Evolutionary conservation across 2,329 filamentous ascomycete genomes (phyloP).

Genomic region (Alternaria panax): DNA sequence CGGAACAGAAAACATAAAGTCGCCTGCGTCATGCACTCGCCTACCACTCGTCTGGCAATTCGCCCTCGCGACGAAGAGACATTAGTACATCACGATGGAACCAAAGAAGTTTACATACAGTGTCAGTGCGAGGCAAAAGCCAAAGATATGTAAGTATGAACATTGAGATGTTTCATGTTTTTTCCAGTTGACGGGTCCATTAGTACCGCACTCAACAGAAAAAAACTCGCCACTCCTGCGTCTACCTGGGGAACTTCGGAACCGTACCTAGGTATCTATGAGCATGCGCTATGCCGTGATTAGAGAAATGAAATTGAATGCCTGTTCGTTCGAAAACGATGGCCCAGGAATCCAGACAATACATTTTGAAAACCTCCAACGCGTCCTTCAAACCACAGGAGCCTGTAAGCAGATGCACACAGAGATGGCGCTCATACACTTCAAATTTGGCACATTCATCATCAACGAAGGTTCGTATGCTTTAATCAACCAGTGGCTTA

Average conservation of each 20-base stretch:
- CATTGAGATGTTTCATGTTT: not conserved
- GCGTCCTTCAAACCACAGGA: not conserved
- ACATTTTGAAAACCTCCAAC: not conserved
- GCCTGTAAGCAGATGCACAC: not conserved
- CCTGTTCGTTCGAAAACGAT: not conserved
- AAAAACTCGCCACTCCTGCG: slow-evolving; percentile 20
- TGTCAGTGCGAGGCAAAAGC: not conserved
- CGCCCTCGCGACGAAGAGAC: not conserved
- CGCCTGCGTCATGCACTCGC: not conserved
- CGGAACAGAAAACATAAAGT: not conserved
- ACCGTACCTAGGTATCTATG: slow-evolving; percentile 24
- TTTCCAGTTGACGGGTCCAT: not conserved
- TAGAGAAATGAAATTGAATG: not conserved
- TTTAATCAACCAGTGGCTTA: not conserved
- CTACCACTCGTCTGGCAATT: not conserved
- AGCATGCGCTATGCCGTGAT: not conserved
- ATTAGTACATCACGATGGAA: not conserved
- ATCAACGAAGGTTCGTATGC: not conserved
- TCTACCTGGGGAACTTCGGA: slow-evolving; percentile 17
- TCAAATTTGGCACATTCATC: not conserved
- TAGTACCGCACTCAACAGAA: slow-evolving; percentile 1
- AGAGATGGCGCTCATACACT: not conserved
- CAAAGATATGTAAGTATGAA: not conserved
- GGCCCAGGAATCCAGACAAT: not conserved
- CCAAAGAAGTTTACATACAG: not conserved